Conservation (phyloP, 352 stramenopile species). For the Phytophthora podocarpi region DNA sequence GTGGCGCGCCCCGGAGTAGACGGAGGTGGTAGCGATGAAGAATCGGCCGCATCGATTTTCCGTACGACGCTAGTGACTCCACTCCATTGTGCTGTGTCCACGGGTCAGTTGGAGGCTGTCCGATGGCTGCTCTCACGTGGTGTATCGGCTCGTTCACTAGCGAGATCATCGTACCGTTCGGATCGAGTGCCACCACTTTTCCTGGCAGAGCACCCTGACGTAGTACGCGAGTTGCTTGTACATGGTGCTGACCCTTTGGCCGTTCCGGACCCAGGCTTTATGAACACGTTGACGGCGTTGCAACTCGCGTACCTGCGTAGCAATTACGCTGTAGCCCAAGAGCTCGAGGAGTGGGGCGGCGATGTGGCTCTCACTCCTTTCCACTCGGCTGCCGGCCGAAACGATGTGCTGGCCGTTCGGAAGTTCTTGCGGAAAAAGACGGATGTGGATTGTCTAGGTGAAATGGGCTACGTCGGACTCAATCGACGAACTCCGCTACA, state of each 20-base stretch:
- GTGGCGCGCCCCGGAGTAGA: conserved; percentile 50
- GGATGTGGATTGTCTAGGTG: conserved; percentile 71
- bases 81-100: conserved; percentile 79
- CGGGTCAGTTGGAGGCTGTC: conserved; percentile 69
- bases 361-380: conserved; percentile 85
- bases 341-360: conserved; percentile 80
- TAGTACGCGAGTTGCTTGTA: conserved; percentile 68
- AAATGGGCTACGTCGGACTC: conserved; percentile 81
- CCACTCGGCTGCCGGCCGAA: conserved; percentile 63
- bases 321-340: conserved; percentile 77
- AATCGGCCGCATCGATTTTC: conserved; percentile 78
- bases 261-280: conserved; percentile 75
- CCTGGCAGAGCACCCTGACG: conserved; percentile 64
- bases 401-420: conserved; percentile 59
- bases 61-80: conserved; percentile 84
- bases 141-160: conserved; percentile 51
- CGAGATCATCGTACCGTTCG: conserved; percentile 67
- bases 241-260: conserved; percentile 67
- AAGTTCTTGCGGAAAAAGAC: conserved; percentile 69
- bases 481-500: conserved; percentile 82
- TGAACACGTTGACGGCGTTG: conserved; percentile 83
- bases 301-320: conserved; percentile 79
- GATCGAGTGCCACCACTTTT: conserved; percentile 83
- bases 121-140: conserved; percentile 73
- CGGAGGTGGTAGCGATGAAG: conserved; percentile 46